These are phyloP conservation scores for Solanum chacoense DNA, from an alignment of 305 asterid genomes.

Conservation along the genomic window DNA sequence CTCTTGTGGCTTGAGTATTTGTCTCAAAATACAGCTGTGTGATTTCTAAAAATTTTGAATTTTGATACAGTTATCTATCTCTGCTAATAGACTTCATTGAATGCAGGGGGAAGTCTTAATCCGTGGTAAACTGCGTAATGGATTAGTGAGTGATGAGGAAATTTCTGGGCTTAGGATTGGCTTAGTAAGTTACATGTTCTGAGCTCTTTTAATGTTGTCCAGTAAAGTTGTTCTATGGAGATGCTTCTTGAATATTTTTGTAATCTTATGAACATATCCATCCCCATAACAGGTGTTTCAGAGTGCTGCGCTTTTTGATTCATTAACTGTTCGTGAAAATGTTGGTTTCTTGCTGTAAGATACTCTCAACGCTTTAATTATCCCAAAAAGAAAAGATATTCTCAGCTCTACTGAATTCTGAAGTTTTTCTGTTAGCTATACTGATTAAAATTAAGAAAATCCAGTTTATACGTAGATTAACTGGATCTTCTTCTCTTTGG, in stretches of 20 bases:
- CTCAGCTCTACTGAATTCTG: neutral
- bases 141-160: conserved; percentile 92
- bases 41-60: conserved; percentile 4
- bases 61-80: conserved; percentile 7
- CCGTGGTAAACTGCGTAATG: conserved; percentile 75
- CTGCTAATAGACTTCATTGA: conserved; percentile 10
- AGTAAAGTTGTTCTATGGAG: neutral
- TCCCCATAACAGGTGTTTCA: conserved; percentile 73
- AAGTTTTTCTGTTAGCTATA: neutral
- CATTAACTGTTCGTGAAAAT: conserved; percentile 94
- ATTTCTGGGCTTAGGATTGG: conserved; percentile 96
- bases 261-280: conserved; percentile 7
- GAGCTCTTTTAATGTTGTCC: conserved; percentile 1
- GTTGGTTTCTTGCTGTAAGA: conserved; percentile 96
- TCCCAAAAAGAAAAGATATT: neutral
- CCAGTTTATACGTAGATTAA: neutral
- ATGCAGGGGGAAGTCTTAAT: conserved; percentile 88
- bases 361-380: neutral
- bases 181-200: conserved; percentile 49
- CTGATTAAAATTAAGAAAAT: neutral
- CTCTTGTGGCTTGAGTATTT: neutral
- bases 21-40: neutral
- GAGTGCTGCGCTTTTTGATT: conserved; percentile 98
- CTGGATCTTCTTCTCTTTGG: conserved; percentile 5
- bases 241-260: neutral